Conservation (phyloP, 108 stramenopile genomes). For the Skeletonema marinoi region DNA sequence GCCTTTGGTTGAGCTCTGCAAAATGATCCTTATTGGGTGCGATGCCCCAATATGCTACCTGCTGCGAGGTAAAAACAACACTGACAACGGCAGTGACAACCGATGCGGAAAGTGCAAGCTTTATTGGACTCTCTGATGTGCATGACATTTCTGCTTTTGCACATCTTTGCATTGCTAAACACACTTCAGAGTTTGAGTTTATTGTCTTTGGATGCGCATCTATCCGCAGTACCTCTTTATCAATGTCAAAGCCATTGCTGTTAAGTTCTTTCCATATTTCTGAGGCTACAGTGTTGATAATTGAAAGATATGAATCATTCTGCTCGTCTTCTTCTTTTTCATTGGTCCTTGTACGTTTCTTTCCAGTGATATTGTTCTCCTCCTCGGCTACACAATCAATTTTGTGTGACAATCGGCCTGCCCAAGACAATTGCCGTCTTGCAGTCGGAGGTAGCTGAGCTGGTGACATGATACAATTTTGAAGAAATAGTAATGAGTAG, state of each 20-base stretch:
- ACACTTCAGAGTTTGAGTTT: slow-evolving; percentile 27
- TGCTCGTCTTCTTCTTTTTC: slow-evolving; percentile 7
- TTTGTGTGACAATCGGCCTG: slow-evolving; percentile 42
- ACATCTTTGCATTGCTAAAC: slow-evolving; percentile 10
- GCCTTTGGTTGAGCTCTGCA: slow-evolving; percentile 31
- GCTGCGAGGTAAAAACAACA: slow-evolving; percentile 10
- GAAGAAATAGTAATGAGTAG: slow-evolving; percentile 25
- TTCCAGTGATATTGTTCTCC: not conserved
- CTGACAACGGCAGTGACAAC: slow-evolving; percentile 13
- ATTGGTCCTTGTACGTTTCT: slow-evolving; percentile 4
- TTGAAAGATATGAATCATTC: slow-evolving; percentile 9
- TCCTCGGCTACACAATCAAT: not conserved
- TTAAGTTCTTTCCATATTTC: slow-evolving; percentile 27
- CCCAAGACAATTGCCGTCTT: slow-evolving; percentile 60
- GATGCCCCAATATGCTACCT: slow-evolving; percentile 41
- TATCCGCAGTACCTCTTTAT: slow-evolving; percentile 26
- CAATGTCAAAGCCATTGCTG: slow-evolving; percentile 13
- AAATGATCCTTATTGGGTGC: slow-evolving; percentile 26
- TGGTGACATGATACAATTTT: slow-evolving; percentile 21
- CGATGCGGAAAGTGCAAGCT: slow-evolving; percentile 38
- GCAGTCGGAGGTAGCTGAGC: slow-evolving; percentile 48
- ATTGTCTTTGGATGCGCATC: slow-evolving; percentile 37
- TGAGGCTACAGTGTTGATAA: not conserved
- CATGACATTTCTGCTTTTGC: not conserved
- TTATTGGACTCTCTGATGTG: slow-evolving; percentile 12